Base-by-base conservation (phyloP, 139 green algal genomes). In the Chlorella vulgaris region DNA sequence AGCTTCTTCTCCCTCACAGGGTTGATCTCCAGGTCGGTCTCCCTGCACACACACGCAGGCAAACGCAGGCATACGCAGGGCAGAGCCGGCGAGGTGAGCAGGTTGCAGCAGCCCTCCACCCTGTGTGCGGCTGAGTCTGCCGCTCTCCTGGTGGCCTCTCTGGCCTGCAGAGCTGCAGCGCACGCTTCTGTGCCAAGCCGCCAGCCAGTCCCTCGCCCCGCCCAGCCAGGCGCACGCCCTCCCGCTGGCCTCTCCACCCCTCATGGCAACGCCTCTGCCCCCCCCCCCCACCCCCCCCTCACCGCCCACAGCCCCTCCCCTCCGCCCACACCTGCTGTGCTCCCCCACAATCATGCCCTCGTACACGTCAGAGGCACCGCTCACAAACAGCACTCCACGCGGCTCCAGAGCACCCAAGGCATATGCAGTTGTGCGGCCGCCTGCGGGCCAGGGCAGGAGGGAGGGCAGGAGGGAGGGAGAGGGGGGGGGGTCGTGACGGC, bases 331-430 rank as follows among this genome's bases (percentile, higher is more conserved):
- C 42, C 88, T 80, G 28, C 39, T 88, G 86, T 94, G 81, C 83
- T 97, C 92, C 15, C 93, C 94, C 7, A 98, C 87, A 1, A 98
- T 81, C 91, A 96, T 95, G 28, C 94, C 94, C 1, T 84, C 80
- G 80, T 97, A 97, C 78, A 95, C 91, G 7, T 91, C 92, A 0
- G 84, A 69, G 0, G 87, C 85, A 2, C 84, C 82, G 13, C 69
- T 70, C 3, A 97, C 84, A 82, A 98, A 97, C 62, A 98, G 93
- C 5, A 69, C 81, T n/a, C 94, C 94, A 3, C 94, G 88, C 0
- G 86, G 38, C 78, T 95, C 86, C 66, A 98, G 86, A 71, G 87
- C 82, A 0, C 82, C 80, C n/a, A 98, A 83, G 2, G 94, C 93
- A 38, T 98, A 87, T 19, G 81, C 28, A 0, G 89, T 94, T 18